Percentiles rank a stretch among this genome's conserved stretches.
Conservation (phyloP, 257 asterid species). For the Mentha longifolia region DNA sequence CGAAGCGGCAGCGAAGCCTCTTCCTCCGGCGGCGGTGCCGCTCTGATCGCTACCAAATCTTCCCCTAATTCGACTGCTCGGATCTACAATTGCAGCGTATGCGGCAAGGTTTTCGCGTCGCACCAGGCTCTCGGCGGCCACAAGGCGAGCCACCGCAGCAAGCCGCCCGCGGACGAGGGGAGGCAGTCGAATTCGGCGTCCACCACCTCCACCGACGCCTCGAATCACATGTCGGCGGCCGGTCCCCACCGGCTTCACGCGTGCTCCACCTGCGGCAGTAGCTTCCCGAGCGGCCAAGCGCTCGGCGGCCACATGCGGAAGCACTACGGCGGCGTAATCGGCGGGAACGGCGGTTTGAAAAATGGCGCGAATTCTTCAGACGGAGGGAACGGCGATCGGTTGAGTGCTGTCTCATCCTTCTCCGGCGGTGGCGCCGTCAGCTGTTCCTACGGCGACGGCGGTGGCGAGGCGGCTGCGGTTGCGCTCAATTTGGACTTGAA, state of each 20-base stretch:
- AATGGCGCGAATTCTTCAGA: conserved; percentile 25
- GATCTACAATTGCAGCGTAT: conserved; percentile 38
- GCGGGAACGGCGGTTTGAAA: conserved; percentile 4
- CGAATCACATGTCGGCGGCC: not conserved
- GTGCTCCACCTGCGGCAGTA: conserved; percentile 44
- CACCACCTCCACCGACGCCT: conserved; percentile 22
- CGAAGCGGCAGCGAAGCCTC: conserved; percentile 20
- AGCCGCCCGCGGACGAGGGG: not conserved
- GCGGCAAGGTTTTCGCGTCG: conserved; percentile 40
- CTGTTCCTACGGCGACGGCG: not conserved
- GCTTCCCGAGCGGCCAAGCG: conserved; percentile 44
- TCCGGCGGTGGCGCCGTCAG: conserved; percentile 17
- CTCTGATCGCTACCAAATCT: not conserved
- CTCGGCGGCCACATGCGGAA: conserved; percentile 63
- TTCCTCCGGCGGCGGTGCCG: not conserved
- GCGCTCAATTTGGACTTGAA: conserved; percentile 41
- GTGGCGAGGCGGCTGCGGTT: not conserved
- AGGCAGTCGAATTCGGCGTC: conserved; percentile 14
- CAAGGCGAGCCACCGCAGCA: conserved; percentile 47
- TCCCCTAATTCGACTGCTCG: not conserved
- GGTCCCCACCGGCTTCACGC: conserved; percentile 32
- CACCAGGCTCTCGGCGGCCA: conserved; percentile 68
- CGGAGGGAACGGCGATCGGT: conserved; percentile 25
- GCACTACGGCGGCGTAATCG: conserved; percentile 44
- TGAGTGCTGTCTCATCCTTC: conserved; percentile 21